Evolutionary conservation across 148 eudicot species (phyloP).

Genomic region (Polygonum aviculare): DNA sequence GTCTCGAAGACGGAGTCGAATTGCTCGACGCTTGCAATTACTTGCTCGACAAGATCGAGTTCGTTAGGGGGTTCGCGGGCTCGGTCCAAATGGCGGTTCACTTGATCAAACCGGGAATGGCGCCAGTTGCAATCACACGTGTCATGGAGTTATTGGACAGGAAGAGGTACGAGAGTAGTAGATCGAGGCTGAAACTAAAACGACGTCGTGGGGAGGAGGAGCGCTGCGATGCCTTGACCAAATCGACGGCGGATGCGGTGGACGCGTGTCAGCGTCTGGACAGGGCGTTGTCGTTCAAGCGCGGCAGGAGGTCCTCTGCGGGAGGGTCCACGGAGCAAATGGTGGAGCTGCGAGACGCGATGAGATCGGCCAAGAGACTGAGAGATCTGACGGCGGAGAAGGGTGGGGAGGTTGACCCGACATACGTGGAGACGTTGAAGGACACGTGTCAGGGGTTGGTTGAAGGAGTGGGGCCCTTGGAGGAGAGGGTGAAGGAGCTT

Average conservation of each 20-base stretch:
- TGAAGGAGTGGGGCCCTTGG: constrained; percentile 5
- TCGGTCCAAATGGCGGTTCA: constrained; percentile 1
- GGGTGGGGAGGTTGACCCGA: neutral
- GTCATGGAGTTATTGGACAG: neutral
- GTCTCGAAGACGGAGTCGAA: neutral
- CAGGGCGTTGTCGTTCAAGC: neutral
- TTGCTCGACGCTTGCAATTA: neutral
- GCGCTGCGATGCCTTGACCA: neutral
- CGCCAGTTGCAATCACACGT: neutral
- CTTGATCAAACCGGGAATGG: constrained; percentile 5
- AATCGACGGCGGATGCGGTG: neutral
- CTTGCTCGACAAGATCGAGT: neutral
- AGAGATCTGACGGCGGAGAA: constrained; percentile 4
- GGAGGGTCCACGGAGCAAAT: neutral
- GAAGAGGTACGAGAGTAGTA: neutral
- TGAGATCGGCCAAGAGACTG: neutral
- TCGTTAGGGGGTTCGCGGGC: neutral
- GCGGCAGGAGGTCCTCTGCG: neutral
- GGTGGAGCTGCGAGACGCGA: neutral
- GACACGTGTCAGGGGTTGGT: neutral
- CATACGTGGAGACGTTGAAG: neutral
- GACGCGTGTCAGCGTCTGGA: neutral
- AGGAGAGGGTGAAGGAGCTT: constrained; percentile 4
- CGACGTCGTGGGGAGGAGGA: neutral
- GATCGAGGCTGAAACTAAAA: neutral